These are phyloP conservation scores for Globisporangium ultimum DNA, from an alignment of 352 stramenopile genomes.

Conservation along the genomic window DNA sequence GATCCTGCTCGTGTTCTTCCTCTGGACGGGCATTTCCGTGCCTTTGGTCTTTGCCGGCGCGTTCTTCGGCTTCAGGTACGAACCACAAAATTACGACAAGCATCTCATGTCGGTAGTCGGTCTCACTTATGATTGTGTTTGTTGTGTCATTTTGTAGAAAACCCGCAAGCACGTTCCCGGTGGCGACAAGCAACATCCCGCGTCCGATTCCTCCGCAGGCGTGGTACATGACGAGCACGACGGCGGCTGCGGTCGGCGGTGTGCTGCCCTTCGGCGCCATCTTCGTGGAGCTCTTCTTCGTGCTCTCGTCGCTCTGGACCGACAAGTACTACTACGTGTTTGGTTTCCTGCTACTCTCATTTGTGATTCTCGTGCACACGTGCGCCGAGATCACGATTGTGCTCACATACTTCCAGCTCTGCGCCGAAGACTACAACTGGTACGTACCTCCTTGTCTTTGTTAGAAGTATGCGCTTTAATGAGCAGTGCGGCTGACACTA, in stretches of 20 bases:
- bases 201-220: conserved; percentile 97
- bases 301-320: conserved; percentile 97
- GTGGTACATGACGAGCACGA: conserved; percentile 97
- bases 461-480: background rate
- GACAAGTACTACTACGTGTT: conserved; percentile 99
- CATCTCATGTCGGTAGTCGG: too few species aligned
- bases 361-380: conserved; percentile 98
- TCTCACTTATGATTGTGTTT: background rate
- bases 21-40: conserved; percentile 99
- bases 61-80: conserved; percentile 97
- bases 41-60: conserved; percentile 98
- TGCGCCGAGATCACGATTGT: conserved; percentile 99
- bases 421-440: conserved; percentile 99
- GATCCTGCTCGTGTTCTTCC: conserved; percentile 96
- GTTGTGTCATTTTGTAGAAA: conserved; percentile 32
- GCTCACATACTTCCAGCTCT: conserved; percentile 99
- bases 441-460: conserved; percentile 35
- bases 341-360: conserved; percentile 98
- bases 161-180: conserved; percentile 92
- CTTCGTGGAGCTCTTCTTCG: conserved; percentile 99
- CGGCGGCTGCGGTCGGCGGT: conserved; percentile 93
- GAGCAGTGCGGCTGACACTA: background rate
- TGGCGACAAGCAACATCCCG: conserved; percentile 98
- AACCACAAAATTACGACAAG: conserved; percentile 4
- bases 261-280: conserved; percentile 99